Conservation (phyloP, 305 asterid genomes). For the Withania somnifera region DNA sequence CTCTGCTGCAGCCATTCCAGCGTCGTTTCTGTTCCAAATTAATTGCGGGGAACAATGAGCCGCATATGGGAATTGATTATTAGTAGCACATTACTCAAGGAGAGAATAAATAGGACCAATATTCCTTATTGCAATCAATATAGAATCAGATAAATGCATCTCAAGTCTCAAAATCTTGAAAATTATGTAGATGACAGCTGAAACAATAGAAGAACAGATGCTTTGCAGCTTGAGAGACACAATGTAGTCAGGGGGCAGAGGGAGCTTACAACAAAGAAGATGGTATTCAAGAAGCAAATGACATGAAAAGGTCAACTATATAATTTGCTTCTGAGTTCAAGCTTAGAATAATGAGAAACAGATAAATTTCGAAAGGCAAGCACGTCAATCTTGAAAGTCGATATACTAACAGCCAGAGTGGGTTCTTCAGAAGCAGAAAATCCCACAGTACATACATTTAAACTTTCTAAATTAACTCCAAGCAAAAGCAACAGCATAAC, state of each 20-base stretch:
- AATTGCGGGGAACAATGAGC: background rate
- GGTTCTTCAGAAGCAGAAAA: background rate
- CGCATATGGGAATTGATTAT: background rate
- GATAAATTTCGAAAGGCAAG: background rate
- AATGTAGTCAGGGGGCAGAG: background rate
- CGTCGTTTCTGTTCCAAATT: conserved; percentile 65
- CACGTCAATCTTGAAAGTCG: background rate
- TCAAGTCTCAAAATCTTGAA: background rate
- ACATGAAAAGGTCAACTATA: background rate
- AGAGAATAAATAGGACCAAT: background rate
- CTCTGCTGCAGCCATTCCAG: conserved; percentile 96
- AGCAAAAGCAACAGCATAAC: background rate
- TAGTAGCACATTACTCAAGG: background rate
- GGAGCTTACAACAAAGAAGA: background rate
- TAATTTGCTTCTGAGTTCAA: background rate
- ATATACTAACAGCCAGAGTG: background rate
- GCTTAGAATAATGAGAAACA: background rate
- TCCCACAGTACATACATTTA: background rate
- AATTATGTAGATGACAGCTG: background rate
- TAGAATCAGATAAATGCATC: background rate
- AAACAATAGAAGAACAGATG: background rate
- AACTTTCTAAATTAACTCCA: background rate
- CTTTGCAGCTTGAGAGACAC: background rate
- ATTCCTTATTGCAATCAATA: background rate
- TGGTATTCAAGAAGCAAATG: background rate